Base-by-base conservation (phyloP, 345 rosid genomes). In the Brassica nigra region DNA sequence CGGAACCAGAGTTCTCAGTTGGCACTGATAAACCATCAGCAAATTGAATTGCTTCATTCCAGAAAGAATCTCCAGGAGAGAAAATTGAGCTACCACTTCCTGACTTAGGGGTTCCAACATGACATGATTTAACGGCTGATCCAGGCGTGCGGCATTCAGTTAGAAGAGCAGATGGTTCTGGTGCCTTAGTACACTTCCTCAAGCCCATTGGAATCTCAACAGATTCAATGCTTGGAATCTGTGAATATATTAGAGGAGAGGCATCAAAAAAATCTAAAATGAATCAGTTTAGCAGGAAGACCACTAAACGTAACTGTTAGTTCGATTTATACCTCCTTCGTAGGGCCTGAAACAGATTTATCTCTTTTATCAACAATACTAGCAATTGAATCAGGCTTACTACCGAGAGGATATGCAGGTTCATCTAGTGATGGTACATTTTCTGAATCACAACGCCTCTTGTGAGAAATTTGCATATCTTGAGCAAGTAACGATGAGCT, bases 11-110 rank as follows among this genome's bases (percentile, higher is more conserved):
- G 70, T 75, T 67, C 67, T 82, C 81, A 64, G 73, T 57, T 81
- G 83, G 88, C 66, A 75, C 70, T 82, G 81, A 75, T 81, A 94
- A 84, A 66, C 94, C 92, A 86, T 95, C 99, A 83, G 95, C 99
- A 83, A 95, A 80, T 80, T 88, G 87, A 84, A 95, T 86, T 68
- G 97, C 99, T 84, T 95, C 99, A 86, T 87, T 88, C 99, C 99
- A 95, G 82, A 95, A 95, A 75, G 91, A 88, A 16, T 92, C 98
- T 70, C 98, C 98, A 5, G 98, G 99, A 54, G 99, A 95, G 86
- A 94, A 88, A 66, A 88, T 85, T 63, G 98, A 95, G 86, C 94
- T 95, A 84, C 99, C 95, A 81, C 87, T 81, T 75, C 83, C 77
- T 63, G 98, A 92, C 77, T 86, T 89, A 15, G 98, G 97, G 63